These are phyloP conservation scores for Trametes coccinea DNA, from an alignment of 768 basidiomycete genomes.

Conservation along the genomic window DNA sequence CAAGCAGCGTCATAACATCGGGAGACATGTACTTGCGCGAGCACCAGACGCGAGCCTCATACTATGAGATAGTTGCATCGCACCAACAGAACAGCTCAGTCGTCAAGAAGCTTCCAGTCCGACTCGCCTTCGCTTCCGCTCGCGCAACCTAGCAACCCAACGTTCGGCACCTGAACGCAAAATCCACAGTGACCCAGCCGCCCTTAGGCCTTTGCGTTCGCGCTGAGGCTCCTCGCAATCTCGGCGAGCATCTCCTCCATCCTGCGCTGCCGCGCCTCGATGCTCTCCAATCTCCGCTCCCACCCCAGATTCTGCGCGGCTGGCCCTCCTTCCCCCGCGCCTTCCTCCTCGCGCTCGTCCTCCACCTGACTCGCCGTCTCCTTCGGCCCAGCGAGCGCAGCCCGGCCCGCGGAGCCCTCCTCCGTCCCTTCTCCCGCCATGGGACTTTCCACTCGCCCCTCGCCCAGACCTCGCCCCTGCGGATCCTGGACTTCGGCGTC, in stretches of 20 bases:
- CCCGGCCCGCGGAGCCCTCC: no score
- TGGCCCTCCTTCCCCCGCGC: constrained; percentile 17
- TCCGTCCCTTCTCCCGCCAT: no score
- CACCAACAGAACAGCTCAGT: no score
- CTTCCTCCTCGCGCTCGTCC: constrained; percentile 25
- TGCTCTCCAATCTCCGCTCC: constrained; percentile 38
- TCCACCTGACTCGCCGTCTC: constrained; percentile 32
- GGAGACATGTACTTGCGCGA: no score
- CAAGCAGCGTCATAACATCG: no score
- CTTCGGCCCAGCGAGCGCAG: background rate
- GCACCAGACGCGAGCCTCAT: no score
- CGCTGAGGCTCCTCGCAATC: constrained; percentile 22
- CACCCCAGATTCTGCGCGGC: constrained; percentile 27
- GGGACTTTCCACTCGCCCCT: no score
- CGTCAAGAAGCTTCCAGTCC: no score
- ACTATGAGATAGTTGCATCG: no score
- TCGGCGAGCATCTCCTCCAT: constrained; percentile 49
- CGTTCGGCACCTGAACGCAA: no score
- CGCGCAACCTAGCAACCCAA: no score
- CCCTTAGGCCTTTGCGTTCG: background rate
- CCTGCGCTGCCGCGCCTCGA: constrained; percentile 48
- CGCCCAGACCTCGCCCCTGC: background rate
- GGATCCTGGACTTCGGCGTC: background rate
- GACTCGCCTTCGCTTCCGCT: no score
- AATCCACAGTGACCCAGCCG: background rate